Base-by-base conservation (phyloP, 768 basidiomycete species). In the Phylloporus sp. region DNA sequence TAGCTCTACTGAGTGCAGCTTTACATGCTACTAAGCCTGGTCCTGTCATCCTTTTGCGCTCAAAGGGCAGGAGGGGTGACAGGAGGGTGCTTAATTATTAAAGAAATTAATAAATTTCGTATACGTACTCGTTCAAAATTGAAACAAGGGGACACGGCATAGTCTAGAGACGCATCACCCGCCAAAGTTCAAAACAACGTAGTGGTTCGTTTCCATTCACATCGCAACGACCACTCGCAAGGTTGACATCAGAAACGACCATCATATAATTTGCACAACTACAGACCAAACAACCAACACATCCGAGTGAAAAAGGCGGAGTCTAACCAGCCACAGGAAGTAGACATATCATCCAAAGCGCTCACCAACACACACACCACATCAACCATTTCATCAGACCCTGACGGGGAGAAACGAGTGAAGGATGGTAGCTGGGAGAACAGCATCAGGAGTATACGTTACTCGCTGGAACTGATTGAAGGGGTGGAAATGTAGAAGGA, bases 371-470 rank as follows among this genome's bases (percentile, higher is more conserved):
- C 65, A 60, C 46, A 51, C 54, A 59, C 56, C 57, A 28, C 49
- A 50, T 51, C 60, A 58, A 44, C 50, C 63, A 65, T 66, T 74
- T 77, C 77, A 58, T 78, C 77, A 66, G 63, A 76, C 78, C 77
- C 70, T 57, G 34, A 45, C 58, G 70, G 73, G 76, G 74, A 76
- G 76, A 79, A 74, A 77, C 72, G 54, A 60, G 57, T 28, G 46
- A 52, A 51, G 36, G 31, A 43, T 26, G 20, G 41, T 42, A 45
- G 35, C 49, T 51, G 56, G 62, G 64, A 60, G 59, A 57, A 59
- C 59, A 55, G 58, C 58, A 60, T 59, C 54, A 45, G 44, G 62
- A 53, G 43, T 50, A 62, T 53, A 49, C 47, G 47, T 45, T 44
- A 22, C 47, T 31, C 41, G 39, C 50, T 43, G 56, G 51, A 39